phyloP scores from a whole-genome alignment of 345 rosid genomes.

The Brassica carinata region DNA sequence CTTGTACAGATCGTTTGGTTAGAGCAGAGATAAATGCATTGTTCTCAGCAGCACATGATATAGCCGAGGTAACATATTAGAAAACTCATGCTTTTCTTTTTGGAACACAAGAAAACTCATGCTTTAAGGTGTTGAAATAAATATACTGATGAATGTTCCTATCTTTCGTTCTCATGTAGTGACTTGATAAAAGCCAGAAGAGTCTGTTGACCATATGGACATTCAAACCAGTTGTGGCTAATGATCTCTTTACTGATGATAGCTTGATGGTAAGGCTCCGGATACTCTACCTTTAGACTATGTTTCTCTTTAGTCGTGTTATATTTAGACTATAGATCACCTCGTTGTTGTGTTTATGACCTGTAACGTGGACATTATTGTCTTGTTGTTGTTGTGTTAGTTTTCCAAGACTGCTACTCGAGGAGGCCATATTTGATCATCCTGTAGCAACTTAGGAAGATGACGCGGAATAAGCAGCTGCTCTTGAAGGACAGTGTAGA shows the following conservation, averaged over 20 bases:
- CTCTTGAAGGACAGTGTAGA: constrained; percentile 49
- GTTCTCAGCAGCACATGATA: constrained; percentile 81
- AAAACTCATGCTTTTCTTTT: too few species aligned
- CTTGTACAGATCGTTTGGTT: constrained; percentile 76
- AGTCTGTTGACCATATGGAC: constrained; percentile 71
- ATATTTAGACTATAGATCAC: neutral
- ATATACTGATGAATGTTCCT: neutral
- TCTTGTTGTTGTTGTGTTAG: constrained; percentile 35
- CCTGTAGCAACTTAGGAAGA: constrained; percentile 78
- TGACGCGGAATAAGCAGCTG: constrained; percentile 74
- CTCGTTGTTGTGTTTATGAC: constrained; percentile 10
- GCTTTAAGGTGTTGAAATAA: too few species aligned
- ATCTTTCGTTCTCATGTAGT: constrained; percentile 47
- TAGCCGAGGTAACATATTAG: constrained; percentile 51
- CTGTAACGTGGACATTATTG: neutral
- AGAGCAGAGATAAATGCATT: constrained; percentile 69
- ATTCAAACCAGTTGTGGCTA: constrained; percentile 76
- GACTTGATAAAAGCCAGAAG: constrained; percentile 70
- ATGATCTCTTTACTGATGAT: constrained; percentile 92
- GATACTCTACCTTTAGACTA: too few species aligned
- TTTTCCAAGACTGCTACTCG: constrained; percentile 80
- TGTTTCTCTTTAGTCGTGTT: too few species aligned
- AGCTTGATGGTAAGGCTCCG: constrained; percentile 78
- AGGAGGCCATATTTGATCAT: constrained; percentile 66
- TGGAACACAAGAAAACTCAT: too few species aligned